Conservation (phyloP, 441 rosid species). For the Eruca vesicaria region DNA sequence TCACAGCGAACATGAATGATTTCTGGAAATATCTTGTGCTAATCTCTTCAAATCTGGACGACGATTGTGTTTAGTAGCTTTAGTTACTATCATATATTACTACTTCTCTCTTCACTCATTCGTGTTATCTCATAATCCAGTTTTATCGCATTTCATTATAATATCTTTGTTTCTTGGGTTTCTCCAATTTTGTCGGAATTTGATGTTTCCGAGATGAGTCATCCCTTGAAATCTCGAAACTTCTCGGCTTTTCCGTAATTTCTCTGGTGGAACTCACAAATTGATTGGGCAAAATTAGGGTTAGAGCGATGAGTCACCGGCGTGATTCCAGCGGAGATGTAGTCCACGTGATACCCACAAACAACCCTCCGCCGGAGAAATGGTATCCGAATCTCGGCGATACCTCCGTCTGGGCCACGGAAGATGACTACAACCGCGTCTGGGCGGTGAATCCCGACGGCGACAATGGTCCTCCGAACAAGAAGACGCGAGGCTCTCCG, state of each 20-base stretch:
- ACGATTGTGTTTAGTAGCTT: slow-evolving; percentile 4
- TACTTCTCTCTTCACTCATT: not conserved
- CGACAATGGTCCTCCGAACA: slow-evolving; percentile 61
- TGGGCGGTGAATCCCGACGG: slow-evolving; percentile 58
- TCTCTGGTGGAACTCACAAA: not conserved
- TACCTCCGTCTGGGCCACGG: slow-evolving; percentile 75
- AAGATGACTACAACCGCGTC: slow-evolving; percentile 69
- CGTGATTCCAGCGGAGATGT: slow-evolving; percentile 74
- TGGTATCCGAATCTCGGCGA: slow-evolving; percentile 65
- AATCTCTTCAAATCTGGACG: slow-evolving; percentile 14
- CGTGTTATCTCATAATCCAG: not conserved
- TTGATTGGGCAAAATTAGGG: slow-evolving; percentile 30
- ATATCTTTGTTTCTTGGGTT: slow-evolving; percentile 16
- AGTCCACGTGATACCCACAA: slow-evolving; percentile 65
- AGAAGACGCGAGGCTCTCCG: slow-evolving; percentile 59
- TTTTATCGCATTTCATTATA: not conserved
- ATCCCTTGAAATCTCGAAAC: slow-evolving; percentile 28
- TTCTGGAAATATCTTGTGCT: slow-evolving; percentile 14
- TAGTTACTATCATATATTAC: not conserved
- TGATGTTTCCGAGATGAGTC: slow-evolving; percentile 27
- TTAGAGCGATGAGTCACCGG: slow-evolving; percentile 49
- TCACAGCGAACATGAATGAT: slow-evolving; percentile 19
- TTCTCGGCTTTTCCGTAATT: slow-evolving; percentile 21
- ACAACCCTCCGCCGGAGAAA: slow-evolving; percentile 45
- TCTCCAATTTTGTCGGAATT: slow-evolving; percentile 22